These are phyloP conservation scores for Coemansia sp. DNA, from an alignment of 192 early-diverging fungal genomes.

Conservation along the genomic window DNA sequence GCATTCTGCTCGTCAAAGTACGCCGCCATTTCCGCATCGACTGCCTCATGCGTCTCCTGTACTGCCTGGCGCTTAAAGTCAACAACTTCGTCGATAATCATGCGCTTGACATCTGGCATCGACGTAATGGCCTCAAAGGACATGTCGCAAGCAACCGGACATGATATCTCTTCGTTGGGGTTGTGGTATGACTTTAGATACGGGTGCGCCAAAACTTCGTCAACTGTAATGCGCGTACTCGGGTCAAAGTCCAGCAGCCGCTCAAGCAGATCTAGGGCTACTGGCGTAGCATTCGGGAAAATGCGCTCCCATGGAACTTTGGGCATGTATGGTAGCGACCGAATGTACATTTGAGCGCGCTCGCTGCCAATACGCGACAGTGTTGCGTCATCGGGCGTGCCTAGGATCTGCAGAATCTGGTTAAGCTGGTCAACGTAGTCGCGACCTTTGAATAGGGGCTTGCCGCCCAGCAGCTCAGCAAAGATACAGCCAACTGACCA, in stretches of 20 bases:
- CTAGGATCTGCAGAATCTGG: slow-evolving; percentile 92
- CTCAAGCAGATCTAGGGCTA: slow-evolving; percentile 85
- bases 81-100: slow-evolving; percentile 81
- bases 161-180: slow-evolving; percentile 72
- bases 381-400: slow-evolving; percentile 92
- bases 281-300: slow-evolving; percentile 79
- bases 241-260: slow-evolving; percentile 92
- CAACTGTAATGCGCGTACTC: slow-evolving; percentile 85
- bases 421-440: slow-evolving; percentile 99
- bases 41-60: slow-evolving; percentile 47
- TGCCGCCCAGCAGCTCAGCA: slow-evolving; percentile 91
- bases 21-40: slow-evolving; percentile 26
- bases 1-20: slow-evolving; percentile 25
- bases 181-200: slow-evolving; percentile 94
- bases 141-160: slow-evolving; percentile 47
- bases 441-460: slow-evolving; percentile 93
- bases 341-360: slow-evolving; percentile 94
- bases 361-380: slow-evolving; percentile 87
- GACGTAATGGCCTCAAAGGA: slow-evolving; percentile 42
- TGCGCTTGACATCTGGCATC: slow-evolving; percentile 56
- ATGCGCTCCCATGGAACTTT: slow-evolving; percentile 84
- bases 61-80: slow-evolving; percentile 66
- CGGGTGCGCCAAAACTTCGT: slow-evolving; percentile 88
- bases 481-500: slow-evolving; percentile 99
- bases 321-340: slow-evolving; percentile 82